phyloP scores from a whole-genome alignment of 176 grass and related monocot species.

The Oryza australiensis region DNA sequence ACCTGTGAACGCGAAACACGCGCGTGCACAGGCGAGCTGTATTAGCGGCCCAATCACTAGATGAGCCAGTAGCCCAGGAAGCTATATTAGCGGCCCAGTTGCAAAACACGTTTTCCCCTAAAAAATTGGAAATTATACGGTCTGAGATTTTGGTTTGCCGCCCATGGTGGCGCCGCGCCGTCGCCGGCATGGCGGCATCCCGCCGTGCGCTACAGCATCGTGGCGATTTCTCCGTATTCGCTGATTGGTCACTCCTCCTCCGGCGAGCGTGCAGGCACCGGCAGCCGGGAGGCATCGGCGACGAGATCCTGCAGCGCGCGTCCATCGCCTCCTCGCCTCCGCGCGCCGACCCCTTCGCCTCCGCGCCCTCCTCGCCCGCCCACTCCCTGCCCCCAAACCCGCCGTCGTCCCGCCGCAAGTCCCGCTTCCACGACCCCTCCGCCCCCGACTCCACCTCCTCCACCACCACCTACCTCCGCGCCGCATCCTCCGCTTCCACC shows the following conservation, averaged over 20 bases:
- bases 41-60: not conserved
- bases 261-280: slow-evolving; percentile 45
- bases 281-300: slow-evolving; percentile 52
- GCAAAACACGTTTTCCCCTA: not conserved
- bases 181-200: not conserved
- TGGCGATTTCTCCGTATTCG: not conserved
- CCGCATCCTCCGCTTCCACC: slow-evolving; percentile 4
- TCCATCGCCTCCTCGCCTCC: slow-evolving; percentile 46
- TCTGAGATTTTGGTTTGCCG: not conserved
- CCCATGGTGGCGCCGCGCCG: not conserved
- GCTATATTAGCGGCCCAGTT: not conserved
- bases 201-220: too few species aligned
- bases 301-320: slow-evolving; percentile 67
- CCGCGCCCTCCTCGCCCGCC: slow-evolving; percentile 8
- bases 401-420: slow-evolving; percentile 53
- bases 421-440: slow-evolving; percentile 55
- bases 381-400: slow-evolving; percentile 55
- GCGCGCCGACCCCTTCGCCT: slow-evolving; percentile 18
- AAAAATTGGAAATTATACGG: not conserved
- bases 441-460: slow-evolving; percentile 2
- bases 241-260: not conserved
- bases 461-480: not conserved
- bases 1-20: not conserved
- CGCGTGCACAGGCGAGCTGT: not conserved
- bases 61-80: not conserved